Evolutionary conservation across 805 yeast species (phyloP).

Genomic region (Wickerhamomyces strasburgensis): DNA sequence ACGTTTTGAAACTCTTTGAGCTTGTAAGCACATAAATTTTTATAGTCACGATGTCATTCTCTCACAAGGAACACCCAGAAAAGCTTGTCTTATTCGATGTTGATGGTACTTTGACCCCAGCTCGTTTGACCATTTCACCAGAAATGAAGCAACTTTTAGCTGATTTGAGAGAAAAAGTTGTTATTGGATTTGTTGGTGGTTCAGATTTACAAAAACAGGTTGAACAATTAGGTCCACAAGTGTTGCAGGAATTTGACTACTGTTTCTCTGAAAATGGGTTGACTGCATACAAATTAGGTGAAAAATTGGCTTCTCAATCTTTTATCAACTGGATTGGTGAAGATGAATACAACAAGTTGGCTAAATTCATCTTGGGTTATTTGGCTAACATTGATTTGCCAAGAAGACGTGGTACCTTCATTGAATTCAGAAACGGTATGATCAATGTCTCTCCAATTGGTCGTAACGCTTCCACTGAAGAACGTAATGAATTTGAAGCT

Average conservation of each 20-base stretch:
- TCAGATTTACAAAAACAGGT: conserved; percentile 90
- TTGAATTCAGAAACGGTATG: conserved; percentile 99
- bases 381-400: conserved; percentile 86
- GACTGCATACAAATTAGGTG: conserved; percentile 92
- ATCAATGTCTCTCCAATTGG: conserved; percentile 97
- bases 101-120: conserved; percentile 98
- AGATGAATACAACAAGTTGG: conserved; percentile 85
- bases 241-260: conserved; percentile 82
- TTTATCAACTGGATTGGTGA: conserved; percentile 96
- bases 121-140: conserved; percentile 72
- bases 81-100: conserved; percentile 93
- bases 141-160: conserved; percentile 71
- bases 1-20: neutral
- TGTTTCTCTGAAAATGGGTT: conserved; percentile 97
- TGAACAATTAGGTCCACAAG: conserved; percentile 87
- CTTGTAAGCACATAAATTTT: neutral
- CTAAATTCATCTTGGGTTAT: conserved; percentile 79
- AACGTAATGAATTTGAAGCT: conserved; percentile 88
- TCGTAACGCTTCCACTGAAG: conserved; percentile 92
- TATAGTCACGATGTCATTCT: conserved; percentile 45
- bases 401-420: conserved; percentile 96
- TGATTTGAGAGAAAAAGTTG: conserved; percentile 84
- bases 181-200: conserved; percentile 97
- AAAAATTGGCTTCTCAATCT: conserved; percentile 86
- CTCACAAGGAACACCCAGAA: conserved; percentile 76